Evolutionary conservation across 2,329 filamentous ascomycete genomes (phyloP), one percentile per base, ranked within the genome.

Genomic region (Malbranchea zuffiana): DNA sequence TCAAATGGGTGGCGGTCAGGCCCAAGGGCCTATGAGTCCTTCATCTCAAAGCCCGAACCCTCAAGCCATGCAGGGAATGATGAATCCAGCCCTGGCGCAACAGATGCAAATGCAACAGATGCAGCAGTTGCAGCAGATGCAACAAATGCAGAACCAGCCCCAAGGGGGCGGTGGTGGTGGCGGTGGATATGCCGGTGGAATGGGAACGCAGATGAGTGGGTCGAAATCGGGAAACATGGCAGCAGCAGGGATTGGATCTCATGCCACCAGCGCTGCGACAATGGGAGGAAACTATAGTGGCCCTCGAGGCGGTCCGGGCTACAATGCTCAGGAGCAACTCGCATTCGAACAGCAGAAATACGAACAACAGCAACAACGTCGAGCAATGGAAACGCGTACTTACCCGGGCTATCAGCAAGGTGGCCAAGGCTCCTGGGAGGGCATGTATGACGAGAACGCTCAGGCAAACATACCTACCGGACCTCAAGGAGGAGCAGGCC

Each of bases 361-460:
- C 56, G 78, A 82, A 50, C 75, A 79, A 44, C 80, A 78, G 54
- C 69, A 78, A 55, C 66, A 66, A 45, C 69, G 70, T 44, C 73
- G 71, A 39, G 61, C 57, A 60, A 67, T 61, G 30, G 59, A 62
- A 13, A 57, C 54, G 36, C 59, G 60, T 8, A 54, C 47, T 12
- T 60, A 61, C 52, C 52, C 60, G 38, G 55, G 61, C 25, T 62
- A 65, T 43, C 57, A 69, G 57, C 51, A 71, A 39, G 76, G 75
- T 29, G 77, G 76, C 11, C 80, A 81, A n/a, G 84, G 82, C 16
- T 87, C 80, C 26, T 95, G 87, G 86, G 88, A 96, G 59, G 88
- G 88, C 52, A 94, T 94, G 86, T 96, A 95, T 59, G 88, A 96
- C 56, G 88, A 95, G 56, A 83, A 87, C 2, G 87, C 86, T 11